Conservation (phyloP, 2,329 filamentous ascomycete genomes). For the Colletotrichum neosansevieriae region DNA sequence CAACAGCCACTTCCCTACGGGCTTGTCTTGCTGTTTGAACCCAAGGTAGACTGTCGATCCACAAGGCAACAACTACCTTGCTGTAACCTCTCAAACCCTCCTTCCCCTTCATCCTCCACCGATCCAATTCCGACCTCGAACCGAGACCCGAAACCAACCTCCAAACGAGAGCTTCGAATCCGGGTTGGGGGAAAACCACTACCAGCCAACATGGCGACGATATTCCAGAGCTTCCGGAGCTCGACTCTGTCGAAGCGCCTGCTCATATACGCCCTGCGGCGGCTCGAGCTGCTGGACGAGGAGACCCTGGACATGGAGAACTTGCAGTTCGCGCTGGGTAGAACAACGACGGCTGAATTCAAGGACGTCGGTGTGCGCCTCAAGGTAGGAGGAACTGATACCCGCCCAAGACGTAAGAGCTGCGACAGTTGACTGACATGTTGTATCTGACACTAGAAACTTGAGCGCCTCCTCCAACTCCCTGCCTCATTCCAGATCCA, state of each 20-base stretch:
- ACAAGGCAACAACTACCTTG: not conserved
- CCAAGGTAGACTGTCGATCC: not conserved
- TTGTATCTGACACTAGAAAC: constrained; percentile 71
- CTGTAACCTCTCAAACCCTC: not conserved
- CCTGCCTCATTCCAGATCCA: constrained; percentile 78
- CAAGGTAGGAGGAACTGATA: constrained; percentile 58
- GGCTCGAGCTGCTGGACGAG: constrained; percentile 88
- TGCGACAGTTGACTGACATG: constrained; percentile 2
- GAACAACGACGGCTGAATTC: constrained; percentile 85
- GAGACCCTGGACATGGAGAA: constrained; percentile 88
- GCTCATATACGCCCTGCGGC: constrained; percentile 85
- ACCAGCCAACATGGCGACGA: constrained; percentile 72
- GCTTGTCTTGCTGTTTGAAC: not conserved
- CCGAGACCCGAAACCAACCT: not conserved
- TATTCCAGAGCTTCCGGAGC: constrained; percentile 73
- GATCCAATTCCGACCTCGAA: not conserved
- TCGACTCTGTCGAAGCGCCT: constrained; percentile 90
- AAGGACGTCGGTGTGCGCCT: constrained; percentile 86
- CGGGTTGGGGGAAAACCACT: constrained; percentile 3
- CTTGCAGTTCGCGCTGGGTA: constrained; percentile 85
- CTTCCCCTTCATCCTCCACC: not conserved
- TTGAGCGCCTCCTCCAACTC: constrained; percentile 79
- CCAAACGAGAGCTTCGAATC: constrained; percentile 18
- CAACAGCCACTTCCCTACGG: not conserved
- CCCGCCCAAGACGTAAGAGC: not conserved